phyloP scores from a whole-genome alignment of 2,329 filamentous ascomycete genomes.

The Claviceps maximensis region DNA sequence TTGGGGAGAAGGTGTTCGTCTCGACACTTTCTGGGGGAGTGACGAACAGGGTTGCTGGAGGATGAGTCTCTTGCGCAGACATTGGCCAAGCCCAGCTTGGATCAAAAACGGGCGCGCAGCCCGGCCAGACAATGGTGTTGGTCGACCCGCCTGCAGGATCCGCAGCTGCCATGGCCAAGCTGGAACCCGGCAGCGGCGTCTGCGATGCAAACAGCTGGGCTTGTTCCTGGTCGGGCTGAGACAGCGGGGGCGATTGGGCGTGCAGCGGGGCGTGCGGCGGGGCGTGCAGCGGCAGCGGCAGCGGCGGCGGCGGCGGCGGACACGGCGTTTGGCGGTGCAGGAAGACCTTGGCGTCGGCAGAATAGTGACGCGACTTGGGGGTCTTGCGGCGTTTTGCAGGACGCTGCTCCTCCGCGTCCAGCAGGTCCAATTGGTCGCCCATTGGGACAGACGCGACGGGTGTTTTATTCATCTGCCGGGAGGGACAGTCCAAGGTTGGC shows the following conservation, averaged over 20 bases:
- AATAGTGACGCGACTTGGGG: not conserved
- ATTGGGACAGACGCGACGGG: conserved; percentile 5
- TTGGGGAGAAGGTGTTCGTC: not conserved
- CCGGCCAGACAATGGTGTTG: not conserved
- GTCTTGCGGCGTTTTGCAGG: conserved; percentile 13
- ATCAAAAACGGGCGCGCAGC: not conserved
- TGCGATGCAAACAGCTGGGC: not conserved
- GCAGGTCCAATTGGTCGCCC: conserved; percentile 5
- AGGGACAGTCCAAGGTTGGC: not conserved
- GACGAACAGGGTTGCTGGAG: not conserved
- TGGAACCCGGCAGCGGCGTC: not conserved
- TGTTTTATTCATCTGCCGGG: too few species aligned
- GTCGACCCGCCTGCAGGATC: not conserved
- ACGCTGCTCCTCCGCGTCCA: conserved; percentile 5
- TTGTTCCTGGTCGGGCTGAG: not conserved
- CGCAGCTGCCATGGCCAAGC: not conserved
- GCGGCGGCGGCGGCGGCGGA: not conserved
- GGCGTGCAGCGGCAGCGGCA: too few species aligned
- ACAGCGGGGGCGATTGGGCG: not conserved
- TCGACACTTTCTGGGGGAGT: not conserved
- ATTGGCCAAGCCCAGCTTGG: conserved; percentile 6
- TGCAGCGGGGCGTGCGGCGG: not conserved
- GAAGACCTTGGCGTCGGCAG: not conserved
- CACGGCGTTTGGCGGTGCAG: not conserved
- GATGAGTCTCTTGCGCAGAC: not conserved